Conservation (phyloP, 164 flowering plant genomes). For the Santalum album region DNA sequence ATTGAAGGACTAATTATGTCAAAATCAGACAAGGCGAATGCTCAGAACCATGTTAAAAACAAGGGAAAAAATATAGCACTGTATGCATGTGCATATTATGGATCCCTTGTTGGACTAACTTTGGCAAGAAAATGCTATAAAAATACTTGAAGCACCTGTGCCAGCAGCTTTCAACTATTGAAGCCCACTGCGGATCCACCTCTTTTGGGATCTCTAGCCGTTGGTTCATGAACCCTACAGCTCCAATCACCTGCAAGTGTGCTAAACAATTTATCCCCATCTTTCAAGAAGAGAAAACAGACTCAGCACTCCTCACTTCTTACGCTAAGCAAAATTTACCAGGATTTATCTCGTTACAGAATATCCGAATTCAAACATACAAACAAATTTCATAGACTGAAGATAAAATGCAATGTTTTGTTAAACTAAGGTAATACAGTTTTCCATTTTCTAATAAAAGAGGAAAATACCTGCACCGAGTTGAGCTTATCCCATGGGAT, state of each 20-base stretch:
- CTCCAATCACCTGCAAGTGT: constrained; percentile 74
- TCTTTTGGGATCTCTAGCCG: constrained; percentile 85
- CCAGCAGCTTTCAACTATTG: constrained; percentile 92
- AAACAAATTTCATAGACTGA: too few relatives aligned
- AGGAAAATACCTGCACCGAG: constrained; percentile 75
- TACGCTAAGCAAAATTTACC: not conserved
- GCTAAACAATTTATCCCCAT: constrained; percentile 2
- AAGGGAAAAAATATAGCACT: not conserved
- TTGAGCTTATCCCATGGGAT: constrained; percentile 97
- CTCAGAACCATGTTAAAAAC: not conserved
- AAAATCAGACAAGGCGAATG: not conserved
- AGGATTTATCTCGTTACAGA: not conserved
- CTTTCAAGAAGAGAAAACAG: too few relatives aligned
- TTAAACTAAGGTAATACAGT: too few relatives aligned
- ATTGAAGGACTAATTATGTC: too few relatives aligned
- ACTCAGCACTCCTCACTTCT: not conserved
- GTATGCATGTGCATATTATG: too few relatives aligned
- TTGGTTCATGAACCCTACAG: constrained; percentile 95
- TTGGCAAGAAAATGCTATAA: not conserved
- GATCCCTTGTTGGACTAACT: too few relatives aligned
- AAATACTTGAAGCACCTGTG: constrained; percentile 36
- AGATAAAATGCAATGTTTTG: too few relatives aligned
- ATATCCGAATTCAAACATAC: not conserved
- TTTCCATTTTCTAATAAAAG: not conserved
- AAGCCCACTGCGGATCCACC: constrained; percentile 66